Evolutionary conservation across 2,329 filamentous ascomycete species (phyloP).

Genomic region (Cordyceps tenuipes): DNA sequence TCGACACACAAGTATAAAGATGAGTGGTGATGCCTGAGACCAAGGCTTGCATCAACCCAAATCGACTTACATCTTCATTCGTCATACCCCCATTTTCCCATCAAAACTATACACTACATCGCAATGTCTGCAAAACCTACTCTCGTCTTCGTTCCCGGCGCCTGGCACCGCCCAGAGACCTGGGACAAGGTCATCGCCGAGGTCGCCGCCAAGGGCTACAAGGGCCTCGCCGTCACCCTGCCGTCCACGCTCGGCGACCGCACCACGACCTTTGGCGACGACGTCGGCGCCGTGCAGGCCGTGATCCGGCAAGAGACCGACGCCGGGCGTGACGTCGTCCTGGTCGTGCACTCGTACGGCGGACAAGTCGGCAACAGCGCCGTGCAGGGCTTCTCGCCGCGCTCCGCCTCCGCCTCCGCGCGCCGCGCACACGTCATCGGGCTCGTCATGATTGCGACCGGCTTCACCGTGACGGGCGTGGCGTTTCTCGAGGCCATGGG

Average conservation of each 20-base stretch:
- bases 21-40: neutral
- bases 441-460: constrained; percentile 36
- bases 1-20: neutral
- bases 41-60: neutral
- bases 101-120: neutral
- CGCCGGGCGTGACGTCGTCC: constrained; percentile 33
- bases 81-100: neutral
- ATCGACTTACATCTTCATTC: neutral
- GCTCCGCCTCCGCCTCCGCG: constrained; percentile 3
- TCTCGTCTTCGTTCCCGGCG: constrained; percentile 39
- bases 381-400: constrained; percentile 31
- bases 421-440: constrained; percentile 37
- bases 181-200: constrained; percentile 28
- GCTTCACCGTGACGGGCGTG: constrained; percentile 29
- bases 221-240: constrained; percentile 28
- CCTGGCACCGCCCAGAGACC: constrained; percentile 36
- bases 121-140: constrained; percentile 17
- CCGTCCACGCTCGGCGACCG: constrained; percentile 29
- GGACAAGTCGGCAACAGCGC: constrained; percentile 38
- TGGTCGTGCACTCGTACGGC: constrained; percentile 42
- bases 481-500: constrained; percentile 33
- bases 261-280: constrained; percentile 31
- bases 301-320: constrained; percentile 28
- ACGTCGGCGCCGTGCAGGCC: constrained; percentile 30
- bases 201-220: constrained; percentile 25